Evolutionary conservation across 176 grass and related monocot species (phyloP).

Genomic region (Ensete ventricosum): DNA sequence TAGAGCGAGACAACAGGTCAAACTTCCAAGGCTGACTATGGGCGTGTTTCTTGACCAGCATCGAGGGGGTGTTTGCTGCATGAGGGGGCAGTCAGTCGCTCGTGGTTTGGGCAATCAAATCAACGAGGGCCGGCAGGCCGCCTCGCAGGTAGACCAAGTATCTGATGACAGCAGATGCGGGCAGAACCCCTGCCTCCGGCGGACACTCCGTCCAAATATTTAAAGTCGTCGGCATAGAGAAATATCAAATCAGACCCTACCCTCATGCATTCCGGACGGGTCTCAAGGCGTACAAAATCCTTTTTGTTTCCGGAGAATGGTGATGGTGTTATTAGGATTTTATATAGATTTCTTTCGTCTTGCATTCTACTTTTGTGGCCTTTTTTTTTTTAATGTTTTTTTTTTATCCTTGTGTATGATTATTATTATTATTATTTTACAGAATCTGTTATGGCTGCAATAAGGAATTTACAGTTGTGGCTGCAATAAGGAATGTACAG

Average conservation of each 20-base stretch:
- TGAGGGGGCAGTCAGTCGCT: constrained; percentile 51
- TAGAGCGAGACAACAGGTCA: constrained; percentile 69
- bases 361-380: too few relatives aligned
- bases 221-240: constrained; percentile 31
- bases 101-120: constrained; percentile 98
- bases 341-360: too few relatives aligned
- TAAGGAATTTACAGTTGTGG: too few relatives aligned
- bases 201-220: constrained; percentile 51
- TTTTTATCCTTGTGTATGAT: too few relatives aligned
- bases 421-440: too few relatives aligned
- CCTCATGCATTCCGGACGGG: too few relatives aligned
- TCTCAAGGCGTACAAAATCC: too few relatives aligned
- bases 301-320: too few relatives aligned
- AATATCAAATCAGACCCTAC: background rate
- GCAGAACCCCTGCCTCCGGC: background rate
- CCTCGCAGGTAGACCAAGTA: constrained; percentile 60
- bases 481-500: too few relatives aligned
- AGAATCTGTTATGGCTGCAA: too few relatives aligned
- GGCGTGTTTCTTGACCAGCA: constrained; percentile 58
- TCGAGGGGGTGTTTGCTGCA: constrained; percentile 80
- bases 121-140: constrained; percentile 85
- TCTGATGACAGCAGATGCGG: constrained; percentile 41
- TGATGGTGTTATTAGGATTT: too few relatives aligned
- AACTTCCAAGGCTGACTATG: constrained; percentile 93
- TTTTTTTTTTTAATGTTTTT: too few relatives aligned